Percentiles rank a stretch among this genome's conserved stretches.
Evolutionary conservation across 805 yeast genomes (phyloP).

Genomic region (Pichia heedii): DNA sequence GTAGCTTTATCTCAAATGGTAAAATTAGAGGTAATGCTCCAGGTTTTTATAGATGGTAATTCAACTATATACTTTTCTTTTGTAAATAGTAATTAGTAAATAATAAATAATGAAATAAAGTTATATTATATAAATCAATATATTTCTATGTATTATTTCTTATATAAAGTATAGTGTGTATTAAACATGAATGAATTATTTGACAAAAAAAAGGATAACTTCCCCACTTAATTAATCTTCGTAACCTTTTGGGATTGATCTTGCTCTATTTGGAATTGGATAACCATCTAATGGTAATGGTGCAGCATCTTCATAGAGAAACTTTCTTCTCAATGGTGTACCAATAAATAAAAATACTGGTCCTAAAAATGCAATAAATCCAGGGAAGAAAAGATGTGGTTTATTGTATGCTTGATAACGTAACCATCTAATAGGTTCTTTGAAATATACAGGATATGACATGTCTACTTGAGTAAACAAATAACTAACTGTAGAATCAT

Average conservation of each 20-base stretch:
- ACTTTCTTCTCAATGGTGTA: slow-evolving; percentile 64
- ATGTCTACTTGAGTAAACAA: slow-evolving; percentile 4
- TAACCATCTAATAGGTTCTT: slow-evolving; percentile 58
- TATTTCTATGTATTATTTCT: too few relatives aligned
- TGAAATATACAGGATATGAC: slow-evolving; percentile 46
- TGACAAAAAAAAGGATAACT: background rate
- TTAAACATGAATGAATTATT: background rate
- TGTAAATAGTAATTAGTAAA: background rate
- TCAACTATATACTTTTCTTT: background rate
- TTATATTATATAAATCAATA: too few relatives aligned
- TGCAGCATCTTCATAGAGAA: slow-evolving; percentile 52
- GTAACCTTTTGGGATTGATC: slow-evolving; percentile 43
- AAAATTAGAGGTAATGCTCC: slow-evolving; percentile 40
- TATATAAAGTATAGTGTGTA: too few relatives aligned
- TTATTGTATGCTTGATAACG: slow-evolving; percentile 69
- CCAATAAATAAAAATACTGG: slow-evolving; percentile 52
- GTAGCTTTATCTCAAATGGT: slow-evolving; percentile 33
- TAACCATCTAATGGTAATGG: slow-evolving; percentile 52
- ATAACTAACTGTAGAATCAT: too few relatives aligned
- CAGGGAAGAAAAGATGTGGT: slow-evolving; percentile 65
- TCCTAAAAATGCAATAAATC: slow-evolving; percentile 55
- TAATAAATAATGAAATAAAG: background rate
- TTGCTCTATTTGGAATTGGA: slow-evolving; percentile 47
- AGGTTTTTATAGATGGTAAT: slow-evolving; percentile 49
- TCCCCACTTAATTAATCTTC: slow-evolving; percentile 33